Conservation (phyloP, 2,329 filamentous ascomycete species). For the Penicillium sp. region DNA sequence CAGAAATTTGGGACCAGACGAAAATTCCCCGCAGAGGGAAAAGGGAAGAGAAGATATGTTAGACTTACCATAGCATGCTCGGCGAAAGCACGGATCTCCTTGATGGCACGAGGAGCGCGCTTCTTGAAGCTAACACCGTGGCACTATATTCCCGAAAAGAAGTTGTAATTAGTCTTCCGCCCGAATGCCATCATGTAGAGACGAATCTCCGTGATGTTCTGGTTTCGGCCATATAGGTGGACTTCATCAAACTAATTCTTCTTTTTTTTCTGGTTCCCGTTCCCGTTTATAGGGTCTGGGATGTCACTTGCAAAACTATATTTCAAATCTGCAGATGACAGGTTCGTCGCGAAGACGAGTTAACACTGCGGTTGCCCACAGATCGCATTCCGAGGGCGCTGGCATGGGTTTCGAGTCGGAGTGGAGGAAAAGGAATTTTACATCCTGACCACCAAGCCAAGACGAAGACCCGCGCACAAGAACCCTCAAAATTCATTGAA, state of each 20-base stretch:
- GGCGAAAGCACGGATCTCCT: slow-evolving; percentile 98
- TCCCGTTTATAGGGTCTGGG: slow-evolving; percentile 1
- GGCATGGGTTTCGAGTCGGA: neutral
- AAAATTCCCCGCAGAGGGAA: neutral
- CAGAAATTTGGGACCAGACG: neutral
- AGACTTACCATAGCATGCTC: slow-evolving; percentile 88
- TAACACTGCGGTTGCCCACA: slow-evolving; percentile 16
- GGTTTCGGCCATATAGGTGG: slow-evolving; percentile 56
- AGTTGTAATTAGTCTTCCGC: slow-evolving; percentile 66
- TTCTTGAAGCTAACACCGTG: slow-evolving; percentile 99
- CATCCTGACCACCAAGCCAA: neutral
- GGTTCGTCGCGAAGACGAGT: slow-evolving; percentile 4
- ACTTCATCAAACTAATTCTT: slow-evolving; percentile 70
- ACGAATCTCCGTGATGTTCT: slow-evolving; percentile 28
- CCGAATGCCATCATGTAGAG: slow-evolving; percentile 50
- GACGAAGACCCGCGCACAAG: slow-evolving; percentile 4
- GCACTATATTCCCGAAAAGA: slow-evolving; percentile 62
- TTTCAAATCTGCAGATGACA: slow-evolving; percentile 8
- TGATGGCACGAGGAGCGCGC: slow-evolving; percentile 96
- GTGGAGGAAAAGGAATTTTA: neutral
- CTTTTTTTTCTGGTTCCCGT: slow-evolving; percentile 30
- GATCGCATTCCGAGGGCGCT: slow-evolving; percentile 1
- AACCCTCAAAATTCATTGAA: neutral
- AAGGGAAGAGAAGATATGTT: neutral
- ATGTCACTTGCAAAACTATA: slow-evolving; percentile 9